phyloP scores from a whole-genome alignment of 2,329 filamentous ascomycete species.

The Zymoseptoria pseudotritici region DNA sequence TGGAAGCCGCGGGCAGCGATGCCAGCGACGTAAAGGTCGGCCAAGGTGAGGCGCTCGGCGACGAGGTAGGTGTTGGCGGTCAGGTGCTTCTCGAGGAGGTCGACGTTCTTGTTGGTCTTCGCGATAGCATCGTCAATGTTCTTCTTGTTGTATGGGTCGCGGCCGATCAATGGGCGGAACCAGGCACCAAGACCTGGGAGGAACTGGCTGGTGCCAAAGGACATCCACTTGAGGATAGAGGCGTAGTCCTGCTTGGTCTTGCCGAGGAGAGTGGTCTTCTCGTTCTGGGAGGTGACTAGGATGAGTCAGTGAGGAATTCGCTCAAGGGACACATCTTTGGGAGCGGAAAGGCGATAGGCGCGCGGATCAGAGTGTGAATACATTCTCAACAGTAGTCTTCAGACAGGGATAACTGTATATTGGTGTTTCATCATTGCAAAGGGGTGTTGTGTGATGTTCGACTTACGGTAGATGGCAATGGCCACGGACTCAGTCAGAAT shows the following conservation, averaged over 20 bases:
- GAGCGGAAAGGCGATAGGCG: neutral
- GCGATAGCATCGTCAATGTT: conserved; percentile 72
- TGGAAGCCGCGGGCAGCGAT: conserved; percentile 83
- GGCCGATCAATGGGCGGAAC: conserved; percentile 80
- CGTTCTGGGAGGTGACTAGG: conserved; percentile 95
- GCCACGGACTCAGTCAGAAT: conserved; percentile 82
- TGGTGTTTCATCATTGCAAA: conserved; percentile 63
- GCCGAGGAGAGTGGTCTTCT: conserved; percentile 98
- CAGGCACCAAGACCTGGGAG: conserved; percentile 65
- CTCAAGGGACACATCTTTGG: neutral
- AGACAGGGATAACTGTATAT: conserved; percentile 97
- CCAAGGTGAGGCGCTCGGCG: conserved; percentile 93
- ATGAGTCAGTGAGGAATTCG: conserved; percentile 3
- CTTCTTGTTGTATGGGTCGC: conserved; percentile 96
- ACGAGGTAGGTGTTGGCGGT: conserved; percentile 92
- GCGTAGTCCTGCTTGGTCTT: conserved; percentile 99
- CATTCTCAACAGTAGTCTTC: conserved; percentile 83
- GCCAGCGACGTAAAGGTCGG: conserved; percentile 77
- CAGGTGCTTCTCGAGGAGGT: conserved; percentile 78
- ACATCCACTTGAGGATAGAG: conserved; percentile 97
- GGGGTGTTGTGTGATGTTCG: conserved; percentile 3
- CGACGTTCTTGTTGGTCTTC: conserved; percentile 58
- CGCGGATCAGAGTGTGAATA: conserved; percentile 68
- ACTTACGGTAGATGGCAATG: conserved; percentile 96
- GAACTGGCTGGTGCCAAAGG: conserved; percentile 86